Evolutionary conservation across 2,329 filamentous ascomycete genomes (phyloP).

Genomic region (Mycosphaerella sp.): DNA sequence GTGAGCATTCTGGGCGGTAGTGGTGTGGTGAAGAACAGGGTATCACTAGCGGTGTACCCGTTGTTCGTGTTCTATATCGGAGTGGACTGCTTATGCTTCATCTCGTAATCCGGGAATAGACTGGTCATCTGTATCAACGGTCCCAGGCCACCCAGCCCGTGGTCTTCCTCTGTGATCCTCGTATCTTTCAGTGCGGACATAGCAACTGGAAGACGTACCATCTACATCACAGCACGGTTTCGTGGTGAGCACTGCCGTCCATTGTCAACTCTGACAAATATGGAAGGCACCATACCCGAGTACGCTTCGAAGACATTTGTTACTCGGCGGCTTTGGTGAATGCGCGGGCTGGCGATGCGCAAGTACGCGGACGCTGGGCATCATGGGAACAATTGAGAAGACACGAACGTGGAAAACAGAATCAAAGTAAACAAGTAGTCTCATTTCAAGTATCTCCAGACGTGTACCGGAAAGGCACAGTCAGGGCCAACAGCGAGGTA

Average conservation of each 20-base stretch:
- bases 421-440: background rate
- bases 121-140: background rate
- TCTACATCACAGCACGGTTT: too few species aligned
- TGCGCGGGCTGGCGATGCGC: too few species aligned
- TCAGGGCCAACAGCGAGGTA: too few species aligned
- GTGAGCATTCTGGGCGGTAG: slow-evolving; percentile 94
- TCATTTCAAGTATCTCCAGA: background rate
- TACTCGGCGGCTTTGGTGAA: too few species aligned
- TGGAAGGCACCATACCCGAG: too few species aligned
- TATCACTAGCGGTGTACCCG: slow-evolving; percentile 89
- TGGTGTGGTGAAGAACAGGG: slow-evolving; percentile 89
- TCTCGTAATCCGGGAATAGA: slow-evolving; percentile 44
- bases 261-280: too few species aligned
- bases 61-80: slow-evolving; percentile 92
- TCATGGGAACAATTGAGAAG: background rate
- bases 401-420: background rate
- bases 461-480: background rate
- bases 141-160: background rate
- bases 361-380: background rate
- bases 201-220: background rate
- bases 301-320: too few species aligned
- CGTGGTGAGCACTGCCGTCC: too few species aligned
- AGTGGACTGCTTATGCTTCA: slow-evolving; percentile 91
- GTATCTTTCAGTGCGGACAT: background rate
- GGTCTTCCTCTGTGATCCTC: background rate